Evolutionary conservation across 805 yeast genomes (phyloP), one percentile per base, ranked within the genome.

Genomic region (Barnettozyma siamensis): DNA sequence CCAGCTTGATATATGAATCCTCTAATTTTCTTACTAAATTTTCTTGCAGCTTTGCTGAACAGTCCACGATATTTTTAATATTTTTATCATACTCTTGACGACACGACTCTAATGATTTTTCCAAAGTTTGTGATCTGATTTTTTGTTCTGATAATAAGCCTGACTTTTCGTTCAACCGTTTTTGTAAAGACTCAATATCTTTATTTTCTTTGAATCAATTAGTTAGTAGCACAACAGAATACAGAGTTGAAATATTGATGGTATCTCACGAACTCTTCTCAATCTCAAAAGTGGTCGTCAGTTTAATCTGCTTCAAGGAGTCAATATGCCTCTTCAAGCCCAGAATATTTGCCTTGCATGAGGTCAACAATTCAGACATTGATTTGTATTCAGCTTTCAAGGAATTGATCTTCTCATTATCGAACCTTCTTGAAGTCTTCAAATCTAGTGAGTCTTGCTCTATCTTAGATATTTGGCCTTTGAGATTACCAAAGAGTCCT

Each of bases 81-180:
- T 38, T 48, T 5, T 28, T 16, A 28, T 51, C 59, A 26, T 54
- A 51, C 2, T 43, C 42, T 26, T 38, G 42, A 7, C 56, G 51
- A n/a, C 48, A 39, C 1, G 39, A 40, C 8, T 49, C 53, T 12
- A 60, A 31, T 0, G 40, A 38, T 33, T 52, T 58, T 21, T 50
- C 51, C n/a, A 66, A 45, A n/a, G 55, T 52, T 3, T 41, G 26
- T 3, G 59, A 65, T 40, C 60, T 66, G 11, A 70, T 56, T 40
- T 68, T 72, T 46, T 72, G 75, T 41, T 72, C 77, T 8, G 72
- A 68, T 31, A 73, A 55, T 35, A 68, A 61, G 1, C 76, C 75
- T 9, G 74, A 63, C 19, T 66, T 58, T 41, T 70, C 70, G 52
- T 71, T 69, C 6, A 69, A 46, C 38, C 63, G 67, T 29, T 58